Base-by-base conservation (phyloP, 768 basidiomycete genomes). In the Leccinum incarnatum region DNA sequence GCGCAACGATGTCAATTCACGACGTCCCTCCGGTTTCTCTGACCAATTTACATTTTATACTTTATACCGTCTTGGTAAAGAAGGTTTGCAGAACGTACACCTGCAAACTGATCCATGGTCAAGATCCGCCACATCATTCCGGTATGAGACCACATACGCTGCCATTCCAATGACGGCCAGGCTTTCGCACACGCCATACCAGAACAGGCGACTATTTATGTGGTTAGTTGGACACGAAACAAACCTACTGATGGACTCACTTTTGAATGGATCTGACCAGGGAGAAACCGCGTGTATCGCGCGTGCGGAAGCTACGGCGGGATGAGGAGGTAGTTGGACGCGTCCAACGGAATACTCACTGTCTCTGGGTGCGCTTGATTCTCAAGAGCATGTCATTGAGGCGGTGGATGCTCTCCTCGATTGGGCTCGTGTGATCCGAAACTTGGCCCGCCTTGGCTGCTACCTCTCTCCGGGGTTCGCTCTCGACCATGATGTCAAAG, bases 401-500 rank as follows among this genome's bases (percentile, higher is more conserved):
- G 56, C 93, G 85, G 77, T 93, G 97, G 53, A 98, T 88, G 70
- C 93, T 95, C 79, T 99, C 97, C 75, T 98, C 95, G 56, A 99
- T 77, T 10, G 90, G 86, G 54, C 84, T 91, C 25, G 97, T 98
- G 65, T 98, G 97, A 60, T 98, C 95, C 12, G 89, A 78, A 36
- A 99, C 85, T 73, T 93, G 91, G 12, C 88, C 88, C 4, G 90
- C 83, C 72, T 94, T 95, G 9, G 89, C 92, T 2, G 95, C 91
- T 2, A 94, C 82, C 67, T 94, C 88, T 53, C 93, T 80, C 54
- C 97, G 80, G 1, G 97, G 97, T 71, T 98, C 96, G 60, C 90
- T 94, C 81, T 99, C 97, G 50, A 94, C 93, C 94, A 98, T 95
- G 75, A 99, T 98, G 74, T 93, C 90, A 71, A 94, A 91, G 76